Evolutionary conservation across 768 basidiomycete species (phyloP).

Genomic region (Russula sp.): DNA sequence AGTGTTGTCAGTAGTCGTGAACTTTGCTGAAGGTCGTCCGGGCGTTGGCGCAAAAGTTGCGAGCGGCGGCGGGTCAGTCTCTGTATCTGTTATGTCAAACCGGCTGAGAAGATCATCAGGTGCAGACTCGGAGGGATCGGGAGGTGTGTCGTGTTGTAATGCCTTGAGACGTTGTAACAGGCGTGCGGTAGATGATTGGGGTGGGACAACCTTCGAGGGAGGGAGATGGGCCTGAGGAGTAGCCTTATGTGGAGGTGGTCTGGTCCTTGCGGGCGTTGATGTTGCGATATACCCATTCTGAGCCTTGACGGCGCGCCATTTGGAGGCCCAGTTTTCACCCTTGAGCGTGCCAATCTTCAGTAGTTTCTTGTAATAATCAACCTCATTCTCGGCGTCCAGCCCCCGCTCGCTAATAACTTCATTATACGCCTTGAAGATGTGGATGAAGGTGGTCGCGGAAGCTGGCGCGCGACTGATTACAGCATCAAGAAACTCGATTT

Average conservation of each 20-base stretch:
- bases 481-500: slow-evolving; percentile 71
- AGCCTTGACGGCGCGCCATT: slow-evolving; percentile 71
- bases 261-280: slow-evolving; percentile 9
- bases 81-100: slow-evolving; percentile 17
- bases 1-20: slow-evolving; percentile 33
- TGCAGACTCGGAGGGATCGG: slow-evolving; percentile 13
- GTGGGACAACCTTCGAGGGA: slow-evolving; percentile 10
- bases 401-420: slow-evolving; percentile 71
- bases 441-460: slow-evolving; percentile 69
- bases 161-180: slow-evolving; percentile 25
- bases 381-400: slow-evolving; percentile 73
- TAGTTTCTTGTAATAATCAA: slow-evolving; percentile 76
- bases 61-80: slow-evolving; percentile 13
- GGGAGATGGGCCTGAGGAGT: slow-evolving; percentile 5
- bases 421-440: slow-evolving; percentile 83
- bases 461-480: slow-evolving; percentile 68
- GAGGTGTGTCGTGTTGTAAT: slow-evolving; percentile 17
- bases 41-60: neutral
- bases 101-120: slow-evolving; percentile 23
- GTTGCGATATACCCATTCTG: slow-evolving; percentile 45
- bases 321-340: slow-evolving; percentile 76
- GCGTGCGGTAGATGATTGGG: slow-evolving; percentile 25
- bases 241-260: neutral
- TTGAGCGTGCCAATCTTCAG: slow-evolving; percentile 80
- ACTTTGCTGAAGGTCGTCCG: slow-evolving; percentile 11